Base-by-base conservation (phyloP, 1,284 basidiomycete species). In the Golubevia sp. region DNA sequence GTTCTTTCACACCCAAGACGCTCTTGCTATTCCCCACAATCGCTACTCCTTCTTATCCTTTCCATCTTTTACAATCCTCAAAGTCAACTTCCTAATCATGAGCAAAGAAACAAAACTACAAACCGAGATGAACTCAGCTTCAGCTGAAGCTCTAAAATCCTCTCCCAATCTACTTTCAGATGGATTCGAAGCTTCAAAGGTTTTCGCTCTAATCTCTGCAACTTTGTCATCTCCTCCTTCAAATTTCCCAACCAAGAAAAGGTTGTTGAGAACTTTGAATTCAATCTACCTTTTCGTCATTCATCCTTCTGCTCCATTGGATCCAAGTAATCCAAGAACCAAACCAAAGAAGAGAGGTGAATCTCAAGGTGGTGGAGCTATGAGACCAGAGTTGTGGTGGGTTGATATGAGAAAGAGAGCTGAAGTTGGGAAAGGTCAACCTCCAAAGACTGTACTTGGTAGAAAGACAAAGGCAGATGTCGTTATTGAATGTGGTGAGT, bases 231-330 rank as follows among this genome's bases (percentile, higher is more conserved):
- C 38, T 44, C 38, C 38, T 44, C 38, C 38, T 44, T 8, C 38
- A 44, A 44, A 44, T 18, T 44, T 44, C 38, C 38, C 38, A 44
- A 68, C 70, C 7, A 70, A 67, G 48, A 71, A 70, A 25, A 63
- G 68, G n/a, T 72, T 80, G 20, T 44, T 71, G 26, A 67, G 73
- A 49, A 65, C 68, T 50, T 65, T 79, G 5, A 63, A 74, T 26
- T 73, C 73, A 56, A 65, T 79, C 61, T 79, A 79, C 61, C 64
- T 77, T 26, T 82, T 80, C 51, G 52, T 79, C 55, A 70, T 82
- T 49, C 73, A 79, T 50, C 77, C 77, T 8, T 64, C 64, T 26
- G 48, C 34, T 20, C 68, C 74, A 23, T 65, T 78, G 50, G 70
- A 76, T 38, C 67, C 74, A 1, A 67, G 64, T 53, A 78, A 78